Percentiles rank a stretch among this genome's conserved stretches.
These are phyloP conservation scores for Sporothrix schenckii DNA, from an alignment of 2,329 filamentous ascomycete genomes.

Conservation along the genomic window DNA sequence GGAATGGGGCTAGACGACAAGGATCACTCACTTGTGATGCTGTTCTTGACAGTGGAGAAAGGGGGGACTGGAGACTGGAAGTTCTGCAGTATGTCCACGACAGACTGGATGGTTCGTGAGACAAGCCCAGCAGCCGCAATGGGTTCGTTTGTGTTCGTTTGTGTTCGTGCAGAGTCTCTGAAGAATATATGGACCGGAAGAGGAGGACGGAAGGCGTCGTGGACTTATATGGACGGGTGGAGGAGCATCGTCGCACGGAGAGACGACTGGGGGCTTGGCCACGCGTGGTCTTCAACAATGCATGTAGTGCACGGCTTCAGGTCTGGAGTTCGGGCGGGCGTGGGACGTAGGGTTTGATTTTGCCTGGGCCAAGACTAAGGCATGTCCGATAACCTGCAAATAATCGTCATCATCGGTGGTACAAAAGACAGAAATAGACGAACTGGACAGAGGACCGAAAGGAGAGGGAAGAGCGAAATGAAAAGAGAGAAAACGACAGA, in stretches of 20 bases:
- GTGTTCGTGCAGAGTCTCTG: not conserved
- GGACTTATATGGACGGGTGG: slow-evolving; percentile 17
- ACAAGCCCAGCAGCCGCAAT: not conserved
- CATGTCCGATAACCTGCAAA: not conserved
- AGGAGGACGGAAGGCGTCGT: not conserved
- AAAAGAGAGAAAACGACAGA: not conserved
- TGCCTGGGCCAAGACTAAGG: slow-evolving; percentile 21
- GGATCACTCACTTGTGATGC: not conserved
- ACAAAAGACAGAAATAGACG: not conserved
- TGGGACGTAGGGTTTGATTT: not conserved
- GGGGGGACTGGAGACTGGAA: not conserved
- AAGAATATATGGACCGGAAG: not conserved
- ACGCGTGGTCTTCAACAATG: not conserved
- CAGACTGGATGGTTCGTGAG: not conserved
- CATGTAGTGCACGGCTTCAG: not conserved
- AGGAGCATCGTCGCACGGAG: not conserved
- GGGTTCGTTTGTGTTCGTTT: not conserved
- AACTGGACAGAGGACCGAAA: too few relatives aligned
- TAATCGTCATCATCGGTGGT: slow-evolving; percentile 23
- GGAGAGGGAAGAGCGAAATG: not conserved
- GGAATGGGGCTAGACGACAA: not conserved
- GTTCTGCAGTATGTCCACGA: not conserved
- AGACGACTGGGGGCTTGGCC: not conserved
- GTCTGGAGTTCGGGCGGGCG: not conserved
- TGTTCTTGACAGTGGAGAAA: not conserved